Percentiles rank a stretch among this genome's conserved stretches.
These are phyloP conservation scores for Hygrocybe punicea DNA, from an alignment of 768 basidiomycete genomes.

Conservation along the genomic window DNA sequence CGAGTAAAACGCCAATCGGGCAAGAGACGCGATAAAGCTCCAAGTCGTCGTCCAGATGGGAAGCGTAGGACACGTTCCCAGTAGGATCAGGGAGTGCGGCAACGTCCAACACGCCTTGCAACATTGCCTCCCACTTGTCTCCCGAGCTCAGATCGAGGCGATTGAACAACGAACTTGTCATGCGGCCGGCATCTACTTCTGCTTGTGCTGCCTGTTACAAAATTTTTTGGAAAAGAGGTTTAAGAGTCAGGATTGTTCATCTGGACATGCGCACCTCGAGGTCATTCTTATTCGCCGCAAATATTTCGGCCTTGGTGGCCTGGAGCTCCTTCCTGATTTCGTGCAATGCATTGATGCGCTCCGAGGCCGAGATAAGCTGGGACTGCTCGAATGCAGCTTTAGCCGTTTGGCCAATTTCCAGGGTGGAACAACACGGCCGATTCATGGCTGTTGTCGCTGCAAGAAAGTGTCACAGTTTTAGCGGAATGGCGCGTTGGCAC, in stretches of 20 bases:
- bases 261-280: conserved; percentile 55
- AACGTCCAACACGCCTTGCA: conserved; percentile 86
- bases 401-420: conserved; percentile 79
- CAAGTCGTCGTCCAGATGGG: conserved; percentile 80
- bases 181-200: conserved; percentile 78
- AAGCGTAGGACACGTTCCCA: conserved; percentile 82
- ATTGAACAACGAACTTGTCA: conserved; percentile 80
- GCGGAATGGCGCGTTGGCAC: too few relatives aligned
- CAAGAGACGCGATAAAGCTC: conserved; percentile 93
- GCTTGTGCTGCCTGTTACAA: conserved; percentile 62
- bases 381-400: conserved; percentile 84
- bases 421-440: too few relatives aligned
- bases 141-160: conserved; percentile 74
- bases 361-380: conserved; percentile 67
- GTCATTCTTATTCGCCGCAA: conserved; percentile 80
- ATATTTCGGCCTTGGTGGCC: conserved; percentile 59
- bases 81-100: conserved; percentile 83
- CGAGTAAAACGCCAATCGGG: conserved; percentile 92
- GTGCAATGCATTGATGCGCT: conserved; percentile 69
- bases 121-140: conserved; percentile 94
- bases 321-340: conserved; percentile 68
- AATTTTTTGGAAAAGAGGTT: conserved; percentile 1
- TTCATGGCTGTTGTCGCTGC: too few relatives aligned
- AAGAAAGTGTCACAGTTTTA: too few relatives aligned
- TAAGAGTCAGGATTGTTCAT: not conserved